Base-by-base conservation (phyloP, 2,329 filamentous ascomycete genomes). In the Thelonectria blattea region DNA sequence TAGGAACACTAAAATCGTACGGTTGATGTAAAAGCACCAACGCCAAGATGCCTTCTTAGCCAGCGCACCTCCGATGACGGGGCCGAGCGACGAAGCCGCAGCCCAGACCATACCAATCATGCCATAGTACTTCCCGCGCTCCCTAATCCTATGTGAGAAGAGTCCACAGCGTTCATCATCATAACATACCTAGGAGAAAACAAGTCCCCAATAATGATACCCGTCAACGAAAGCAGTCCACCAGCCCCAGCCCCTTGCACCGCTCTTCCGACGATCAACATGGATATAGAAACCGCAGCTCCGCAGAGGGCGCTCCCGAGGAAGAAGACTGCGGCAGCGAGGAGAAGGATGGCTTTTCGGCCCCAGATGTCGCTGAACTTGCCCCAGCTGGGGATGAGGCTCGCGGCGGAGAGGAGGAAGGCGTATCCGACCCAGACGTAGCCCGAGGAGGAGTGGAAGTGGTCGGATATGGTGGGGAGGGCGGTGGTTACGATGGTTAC, bases 351-450 rank as follows among this genome's bases (percentile, higher is more conserved):
- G 1, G 79, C 79, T 67, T 84, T 85, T 7, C 83, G 78, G 8
- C 83, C 83, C 79, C 79, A 85, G 47, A 85, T 84, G 63, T 85
- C 83, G 5, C 78, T 80, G 53, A 85, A 73, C 64, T 83, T 83
- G 27, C 87, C 88, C 89, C 88, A 91, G 53, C 88, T 84, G 1
- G 88, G 88, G 0, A 83, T 83, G 0, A 81, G 80, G 74, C 77
- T 84, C 0, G 87, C 85, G 69, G 85, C 86, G 42, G 85, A 87
- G n/a, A 91, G 82, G 5, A 91, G 79, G 68, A 88, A 92, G 1
- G 88, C 85, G 20, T 83, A 85, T 2, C 89, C 89, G 58, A 92
- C 86, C 90, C 89, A 91, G 24, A 85, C 85, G 73, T 91, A 91
- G 12, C 88, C 88, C 5, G 83, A 79, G 1, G 84, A 83, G 4